Conservation (phyloP, 2,329 filamentous ascomycete species). For the Metarhizium album region DNA sequence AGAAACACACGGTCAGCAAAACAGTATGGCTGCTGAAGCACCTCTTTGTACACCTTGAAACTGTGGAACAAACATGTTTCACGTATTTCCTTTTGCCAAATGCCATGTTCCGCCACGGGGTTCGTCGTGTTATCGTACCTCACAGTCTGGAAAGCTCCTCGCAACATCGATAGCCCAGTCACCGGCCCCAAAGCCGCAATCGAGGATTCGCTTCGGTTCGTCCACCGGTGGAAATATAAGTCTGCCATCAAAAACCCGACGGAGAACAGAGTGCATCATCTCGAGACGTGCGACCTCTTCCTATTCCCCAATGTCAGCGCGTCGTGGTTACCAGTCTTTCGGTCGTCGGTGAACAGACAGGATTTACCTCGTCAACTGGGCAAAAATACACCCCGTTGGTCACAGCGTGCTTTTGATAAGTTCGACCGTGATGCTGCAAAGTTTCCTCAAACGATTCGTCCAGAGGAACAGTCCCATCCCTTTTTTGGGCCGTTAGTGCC, state of each 20-base stretch:
- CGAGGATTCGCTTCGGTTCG: slow-evolving; percentile 48
- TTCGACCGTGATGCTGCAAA: slow-evolving; percentile 48
- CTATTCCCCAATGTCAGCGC: slow-evolving; percentile 26
- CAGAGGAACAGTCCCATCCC: slow-evolving; percentile 40
- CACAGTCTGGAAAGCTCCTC: slow-evolving; percentile 49
- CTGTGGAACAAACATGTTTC: neutral
- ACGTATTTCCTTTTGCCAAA: neutral
- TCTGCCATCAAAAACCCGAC: slow-evolving; percentile 52
- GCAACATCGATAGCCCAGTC: slow-evolving; percentile 62
- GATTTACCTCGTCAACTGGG: slow-evolving; percentile 59
- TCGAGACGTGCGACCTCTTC: slow-evolving; percentile 57
- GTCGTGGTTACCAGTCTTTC: neutral
- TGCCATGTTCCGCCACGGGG: neutral
- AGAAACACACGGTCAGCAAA: neutral
- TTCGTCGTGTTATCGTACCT: slow-evolving; percentile 33
- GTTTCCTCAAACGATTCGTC: slow-evolving; percentile 50
- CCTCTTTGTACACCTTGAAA: neutral
- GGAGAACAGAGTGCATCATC: slow-evolving; percentile 51
- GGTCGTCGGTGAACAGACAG: neutral
- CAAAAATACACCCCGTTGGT: slow-evolving; percentile 55
- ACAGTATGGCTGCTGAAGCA: slow-evolving; percentile 2
- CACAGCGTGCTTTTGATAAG: slow-evolving; percentile 57
- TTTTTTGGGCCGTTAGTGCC: slow-evolving; percentile 15
- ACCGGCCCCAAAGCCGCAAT: slow-evolving; percentile 63
- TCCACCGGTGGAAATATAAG: slow-evolving; percentile 59